phyloP scores from a whole-genome alignment of 352 stramenopile genomes.

The Phytophthora podocarpi region DNA sequence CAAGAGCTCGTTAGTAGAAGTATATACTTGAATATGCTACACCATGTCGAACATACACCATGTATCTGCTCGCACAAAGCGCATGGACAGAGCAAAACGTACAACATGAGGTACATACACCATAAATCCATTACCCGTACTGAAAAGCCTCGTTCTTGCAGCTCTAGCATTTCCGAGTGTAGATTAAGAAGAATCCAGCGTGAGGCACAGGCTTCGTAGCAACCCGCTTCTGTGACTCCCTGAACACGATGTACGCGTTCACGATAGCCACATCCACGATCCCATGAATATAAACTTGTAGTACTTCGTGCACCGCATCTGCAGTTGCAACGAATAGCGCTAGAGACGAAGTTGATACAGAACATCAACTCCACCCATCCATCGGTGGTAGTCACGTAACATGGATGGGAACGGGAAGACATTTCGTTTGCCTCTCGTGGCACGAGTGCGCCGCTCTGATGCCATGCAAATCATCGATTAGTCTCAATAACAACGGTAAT shows the following conservation, averaged over 20 bases:
- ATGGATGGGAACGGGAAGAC: not conserved
- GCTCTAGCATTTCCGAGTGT: conserved; percentile 9
- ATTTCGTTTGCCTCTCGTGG: too few relatives aligned
- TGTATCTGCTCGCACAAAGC: too few relatives aligned
- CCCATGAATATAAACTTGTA: conserved; percentile 22
- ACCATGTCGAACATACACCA: too few relatives aligned
- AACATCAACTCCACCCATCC: conserved; percentile 9
- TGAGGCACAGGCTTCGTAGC: not conserved
- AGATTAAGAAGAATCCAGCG: conserved; percentile 10
- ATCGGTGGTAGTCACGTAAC: not conserved
- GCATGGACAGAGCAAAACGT: too few relatives aligned
- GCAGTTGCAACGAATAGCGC: conserved; percentile 14
- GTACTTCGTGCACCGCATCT: conserved; percentile 17
- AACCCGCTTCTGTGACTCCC: not conserved
- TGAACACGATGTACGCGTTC: conserved; percentile 20
- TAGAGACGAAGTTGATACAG: conserved; percentile 20
- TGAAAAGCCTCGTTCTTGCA: not conserved
- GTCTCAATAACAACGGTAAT: too few relatives aligned
- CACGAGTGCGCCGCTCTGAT: conserved; percentile 1
- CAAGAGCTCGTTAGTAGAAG: too few relatives aligned
- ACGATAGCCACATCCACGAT: conserved; percentile 22
- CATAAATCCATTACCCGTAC: not conserved
- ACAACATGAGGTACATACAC: not conserved
- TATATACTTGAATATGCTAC: too few relatives aligned
- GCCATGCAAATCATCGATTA: not conserved